Conservation (phyloP, 2,329 filamentous ascomycete species). For the Arthrobotrys pseudoclavata region DNA sequence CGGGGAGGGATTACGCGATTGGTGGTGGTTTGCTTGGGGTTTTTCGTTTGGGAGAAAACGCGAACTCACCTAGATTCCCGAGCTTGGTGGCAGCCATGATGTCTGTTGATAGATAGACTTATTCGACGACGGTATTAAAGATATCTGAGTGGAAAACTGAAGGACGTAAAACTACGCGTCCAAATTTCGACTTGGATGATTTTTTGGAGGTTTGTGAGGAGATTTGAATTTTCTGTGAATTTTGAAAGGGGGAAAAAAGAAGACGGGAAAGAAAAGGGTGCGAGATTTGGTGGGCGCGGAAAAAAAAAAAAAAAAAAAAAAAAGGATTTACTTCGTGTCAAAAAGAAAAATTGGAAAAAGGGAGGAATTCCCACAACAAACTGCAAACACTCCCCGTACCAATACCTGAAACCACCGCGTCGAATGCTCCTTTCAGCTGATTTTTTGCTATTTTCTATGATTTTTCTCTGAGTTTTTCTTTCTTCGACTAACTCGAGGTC, state of each 20-base stretch:
- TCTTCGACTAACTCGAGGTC: neutral
- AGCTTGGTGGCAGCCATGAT: conserved; percentile 59
- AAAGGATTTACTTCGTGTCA: neutral
- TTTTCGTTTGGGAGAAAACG: conserved; percentile 36
- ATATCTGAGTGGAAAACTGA: conserved; percentile 12
- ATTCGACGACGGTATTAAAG: conserved; percentile 13
- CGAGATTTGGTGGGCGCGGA: no score
- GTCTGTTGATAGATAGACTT: neutral
- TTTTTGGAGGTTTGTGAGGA: conserved; percentile 29
- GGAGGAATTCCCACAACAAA: conserved; percentile 44
- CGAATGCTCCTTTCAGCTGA: conserved; percentile 29
- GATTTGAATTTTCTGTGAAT: conserved; percentile 50
- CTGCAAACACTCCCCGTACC: conserved; percentile 4
- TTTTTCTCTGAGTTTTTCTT: conserved; percentile 42
- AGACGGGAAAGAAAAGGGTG: conserved; percentile 25
- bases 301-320: conserved; percentile 45
- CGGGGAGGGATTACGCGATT: conserved; percentile 29
- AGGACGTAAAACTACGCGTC: conserved; percentile 18
- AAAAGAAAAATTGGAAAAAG: conserved; percentile 48
- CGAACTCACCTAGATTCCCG: conserved; percentile 58
- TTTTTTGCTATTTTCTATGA: conserved; percentile 53
- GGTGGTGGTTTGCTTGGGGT: conserved; percentile 31
- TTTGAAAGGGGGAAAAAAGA: conserved; percentile 27
- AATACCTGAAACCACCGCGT: conserved; percentile 34
- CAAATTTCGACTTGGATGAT: conserved; percentile 28